Percentiles rank a stretch among this genome's conserved stretches.
Conservation (phyloP, 2,329 filamentous ascomycete species). For the Ophiosphaerella herpotricha region DNA sequence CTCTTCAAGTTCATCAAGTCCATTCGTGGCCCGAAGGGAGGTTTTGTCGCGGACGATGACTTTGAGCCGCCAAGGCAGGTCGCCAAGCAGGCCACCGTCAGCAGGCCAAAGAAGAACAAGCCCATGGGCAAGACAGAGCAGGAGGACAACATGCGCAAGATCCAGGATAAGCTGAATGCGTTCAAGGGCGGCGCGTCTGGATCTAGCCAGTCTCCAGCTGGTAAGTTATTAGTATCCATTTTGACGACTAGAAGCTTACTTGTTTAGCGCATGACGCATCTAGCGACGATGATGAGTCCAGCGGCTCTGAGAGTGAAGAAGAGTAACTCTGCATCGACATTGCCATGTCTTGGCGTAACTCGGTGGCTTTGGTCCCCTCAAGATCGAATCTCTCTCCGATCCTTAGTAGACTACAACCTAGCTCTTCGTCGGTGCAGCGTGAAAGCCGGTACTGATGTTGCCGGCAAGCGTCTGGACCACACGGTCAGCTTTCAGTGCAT, state of each 20-base stretch:
- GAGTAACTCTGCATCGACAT: slow-evolving; percentile 34
- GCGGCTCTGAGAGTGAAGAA: slow-evolving; percentile 59
- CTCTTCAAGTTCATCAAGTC: slow-evolving; percentile 60
- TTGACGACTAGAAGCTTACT: slow-evolving; percentile 19
- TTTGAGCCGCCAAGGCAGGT: slow-evolving; percentile 52
- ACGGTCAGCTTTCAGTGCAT: slow-evolving; percentile 7
- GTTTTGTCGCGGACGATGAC: slow-evolving; percentile 51
- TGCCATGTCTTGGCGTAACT: slow-evolving; percentile 11
- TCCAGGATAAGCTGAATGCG: slow-evolving; percentile 61
- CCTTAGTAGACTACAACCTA: slow-evolving; percentile 8
- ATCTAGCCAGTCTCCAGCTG: slow-evolving; percentile 52
- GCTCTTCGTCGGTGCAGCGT: slow-evolving; percentile 2
- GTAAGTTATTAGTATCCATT: slow-evolving; percentile 33
- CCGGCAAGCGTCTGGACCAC: slow-evolving; percentile 2
- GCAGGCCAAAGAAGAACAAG: slow-evolving; percentile 73
- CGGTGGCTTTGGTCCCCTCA: slow-evolving; percentile 4
- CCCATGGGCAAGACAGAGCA: slow-evolving; percentile 76
- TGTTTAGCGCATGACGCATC: slow-evolving; percentile 50
- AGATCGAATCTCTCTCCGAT: slow-evolving; percentile 6
- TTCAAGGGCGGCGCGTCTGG: slow-evolving; percentile 47
- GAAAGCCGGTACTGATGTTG: slow-evolving; percentile 1
- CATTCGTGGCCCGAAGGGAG: slow-evolving; percentile 44
- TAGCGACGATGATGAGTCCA: slow-evolving; percentile 56
- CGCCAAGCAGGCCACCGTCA: slow-evolving; percentile 40
- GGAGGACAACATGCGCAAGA: slow-evolving; percentile 67